Evolutionary conservation across 768 basidiomycete genomes (phyloP).

Genomic region (Amanita inopinata): DNA sequence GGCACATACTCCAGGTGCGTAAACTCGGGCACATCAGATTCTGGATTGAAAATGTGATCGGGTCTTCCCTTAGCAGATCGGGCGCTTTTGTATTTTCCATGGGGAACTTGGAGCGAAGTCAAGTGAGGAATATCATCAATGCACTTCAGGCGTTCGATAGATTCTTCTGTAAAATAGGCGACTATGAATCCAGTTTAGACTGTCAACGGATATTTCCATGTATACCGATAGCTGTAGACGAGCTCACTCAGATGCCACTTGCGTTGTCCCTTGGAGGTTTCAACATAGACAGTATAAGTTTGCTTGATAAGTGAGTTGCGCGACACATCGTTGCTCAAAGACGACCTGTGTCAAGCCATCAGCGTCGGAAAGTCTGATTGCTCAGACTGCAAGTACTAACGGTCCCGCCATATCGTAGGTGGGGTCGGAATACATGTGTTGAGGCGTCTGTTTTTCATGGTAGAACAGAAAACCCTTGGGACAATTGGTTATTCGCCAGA

Average conservation of each 20-base stretch:
- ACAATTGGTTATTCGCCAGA: slow-evolving; percentile 4
- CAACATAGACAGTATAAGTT: slow-evolving; percentile 72
- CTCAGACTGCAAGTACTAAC: slow-evolving; percentile 13
- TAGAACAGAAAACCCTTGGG: slow-evolving; percentile 73
- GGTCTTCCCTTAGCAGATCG: slow-evolving; percentile 51
- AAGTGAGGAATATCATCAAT: slow-evolving; percentile 54
- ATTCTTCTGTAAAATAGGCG: slow-evolving; percentile 73
- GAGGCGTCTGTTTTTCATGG: slow-evolving; percentile 57
- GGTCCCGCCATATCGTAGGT: slow-evolving; percentile 26
- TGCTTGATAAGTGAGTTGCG: slow-evolving; percentile 58
- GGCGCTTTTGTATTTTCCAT: slow-evolving; percentile 61
- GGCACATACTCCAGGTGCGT: slow-evolving; percentile 36
- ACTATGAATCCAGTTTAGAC: slow-evolving; percentile 30
- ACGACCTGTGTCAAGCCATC: slow-evolving; percentile 14
- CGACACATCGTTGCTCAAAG: slow-evolving; percentile 22
- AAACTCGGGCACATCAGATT: slow-evolving; percentile 26
- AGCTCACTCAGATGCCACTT: slow-evolving; percentile 79
- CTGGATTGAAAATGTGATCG: slow-evolving; percentile 40
- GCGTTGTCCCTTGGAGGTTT: slow-evolving; percentile 53
- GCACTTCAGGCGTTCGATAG: slow-evolving; percentile 45
- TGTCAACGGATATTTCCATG: slow-evolving; percentile 16
- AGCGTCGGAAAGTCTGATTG: neutral
- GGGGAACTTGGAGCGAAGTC: slow-evolving; percentile 45
- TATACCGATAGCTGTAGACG: neutral
- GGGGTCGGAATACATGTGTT: slow-evolving; percentile 37